Percentiles rank a stretch among this genome's conserved stretches.
Conservation (phyloP, 2,329 filamentous ascomycete species). For the Diaporthe nobilis region DNA sequence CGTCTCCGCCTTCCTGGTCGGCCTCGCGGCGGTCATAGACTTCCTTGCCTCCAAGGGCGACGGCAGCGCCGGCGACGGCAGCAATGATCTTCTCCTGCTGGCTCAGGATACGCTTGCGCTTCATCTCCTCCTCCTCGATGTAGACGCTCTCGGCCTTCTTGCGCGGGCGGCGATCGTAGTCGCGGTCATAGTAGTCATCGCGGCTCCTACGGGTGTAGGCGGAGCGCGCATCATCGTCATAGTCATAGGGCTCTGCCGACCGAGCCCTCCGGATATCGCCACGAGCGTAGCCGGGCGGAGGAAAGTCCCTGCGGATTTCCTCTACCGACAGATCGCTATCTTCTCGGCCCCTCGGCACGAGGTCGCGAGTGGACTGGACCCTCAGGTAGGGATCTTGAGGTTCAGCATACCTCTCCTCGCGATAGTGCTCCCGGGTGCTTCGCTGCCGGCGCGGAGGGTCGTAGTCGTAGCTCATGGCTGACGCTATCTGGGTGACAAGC, state of each 20-base stretch:
- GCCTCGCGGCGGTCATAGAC: constrained; percentile 74
- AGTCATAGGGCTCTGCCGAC: constrained; percentile 75
- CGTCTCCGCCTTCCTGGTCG: constrained; percentile 62
- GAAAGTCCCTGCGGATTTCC: constrained; percentile 87
- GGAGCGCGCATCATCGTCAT: constrained; percentile 64
- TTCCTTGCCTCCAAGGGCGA: constrained; percentile 77
- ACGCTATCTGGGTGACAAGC: constrained; percentile 34
- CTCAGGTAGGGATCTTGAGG: constrained; percentile 64
- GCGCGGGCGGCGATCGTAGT: constrained; percentile 63
- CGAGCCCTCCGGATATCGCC: constrained; percentile 71
- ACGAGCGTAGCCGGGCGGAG: constrained; percentile 73
- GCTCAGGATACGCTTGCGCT: constrained; percentile 66
- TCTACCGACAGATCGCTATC: constrained; percentile 84
- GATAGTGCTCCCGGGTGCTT: constrained; percentile 59
- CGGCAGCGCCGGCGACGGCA: constrained; percentile 74
- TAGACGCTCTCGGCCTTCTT: constrained; percentile 65
- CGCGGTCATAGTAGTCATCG: constrained; percentile 58
- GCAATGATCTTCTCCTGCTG: constrained; percentile 78
- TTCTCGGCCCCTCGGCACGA: constrained; percentile 74
- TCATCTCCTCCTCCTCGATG: constrained; percentile 71
- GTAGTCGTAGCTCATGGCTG: constrained; percentile 68
- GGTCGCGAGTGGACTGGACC: constrained; percentile 62
- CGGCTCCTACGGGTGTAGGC: constrained; percentile 53
- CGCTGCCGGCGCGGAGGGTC: constrained; percentile 62
- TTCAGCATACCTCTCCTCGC: constrained; percentile 70